These are phyloP conservation scores for Thymus mandschuricus DNA, from an alignment of 257 asterid genomes.

Conservation along the genomic window DNA sequence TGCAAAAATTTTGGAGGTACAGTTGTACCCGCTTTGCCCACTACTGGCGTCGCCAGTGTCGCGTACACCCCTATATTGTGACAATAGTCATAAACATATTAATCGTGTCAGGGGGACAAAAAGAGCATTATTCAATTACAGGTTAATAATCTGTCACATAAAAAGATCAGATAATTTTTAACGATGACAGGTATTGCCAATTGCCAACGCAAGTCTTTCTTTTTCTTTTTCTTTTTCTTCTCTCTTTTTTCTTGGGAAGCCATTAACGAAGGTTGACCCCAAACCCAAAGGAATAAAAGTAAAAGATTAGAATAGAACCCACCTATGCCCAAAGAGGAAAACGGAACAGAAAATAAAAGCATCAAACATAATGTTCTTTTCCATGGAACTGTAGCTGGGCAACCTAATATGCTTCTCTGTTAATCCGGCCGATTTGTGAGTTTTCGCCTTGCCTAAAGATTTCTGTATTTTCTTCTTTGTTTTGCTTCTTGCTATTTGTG, in stretches of 20 bases:
- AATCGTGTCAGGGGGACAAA: too few relatives aligned
- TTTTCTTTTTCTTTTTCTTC: too few relatives aligned
- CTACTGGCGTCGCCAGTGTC: too few relatives aligned
- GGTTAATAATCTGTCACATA: too few relatives aligned
- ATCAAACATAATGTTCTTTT: not conserved
- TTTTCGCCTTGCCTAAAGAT: not conserved
- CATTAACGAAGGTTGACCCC: constrained; percentile 6
- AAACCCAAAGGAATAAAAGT: not conserved
- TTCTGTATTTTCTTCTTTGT: not conserved
- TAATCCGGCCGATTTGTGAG: constrained; percentile 31
- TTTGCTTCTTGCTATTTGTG: constrained; percentile 1
- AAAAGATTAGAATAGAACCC: not conserved
- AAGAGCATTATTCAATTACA: too few relatives aligned
- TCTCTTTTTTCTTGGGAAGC: not conserved
- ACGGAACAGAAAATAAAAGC: not conserved
- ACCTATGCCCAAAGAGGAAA: not conserved
- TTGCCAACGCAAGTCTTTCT: too few relatives aligned
- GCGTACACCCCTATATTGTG: too few relatives aligned
- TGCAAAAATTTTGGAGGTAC: too few relatives aligned
- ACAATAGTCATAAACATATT: too few relatives aligned
- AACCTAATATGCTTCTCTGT: constrained; percentile 9
- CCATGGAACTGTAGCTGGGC: constrained; percentile 18
- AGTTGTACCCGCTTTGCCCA: too few relatives aligned
- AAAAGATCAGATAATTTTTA: too few relatives aligned
- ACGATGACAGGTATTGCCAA: too few relatives aligned